A percentile compares a stretch with the other conserved stretches of the same genome.
phyloP scores from a whole-genome alignment of 129 eudicot species.

The Arctium minus region DNA sequence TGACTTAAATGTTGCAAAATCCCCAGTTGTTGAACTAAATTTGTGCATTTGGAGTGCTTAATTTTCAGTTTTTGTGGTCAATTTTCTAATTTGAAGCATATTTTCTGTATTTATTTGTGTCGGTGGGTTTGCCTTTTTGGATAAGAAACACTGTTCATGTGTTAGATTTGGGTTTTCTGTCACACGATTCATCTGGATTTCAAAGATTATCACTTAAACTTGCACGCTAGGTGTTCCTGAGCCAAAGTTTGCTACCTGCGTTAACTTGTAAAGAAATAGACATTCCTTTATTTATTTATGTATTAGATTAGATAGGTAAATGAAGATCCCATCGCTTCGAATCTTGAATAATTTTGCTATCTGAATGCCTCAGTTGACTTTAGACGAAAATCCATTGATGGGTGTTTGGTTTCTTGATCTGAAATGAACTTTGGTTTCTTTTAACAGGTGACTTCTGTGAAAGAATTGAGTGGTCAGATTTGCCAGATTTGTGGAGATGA shows the following conservation, averaged over 20 bases:
- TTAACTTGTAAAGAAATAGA: neutral
- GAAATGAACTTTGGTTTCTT: neutral
- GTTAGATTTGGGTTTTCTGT: constrained; percentile 20
- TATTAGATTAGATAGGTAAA: neutral
- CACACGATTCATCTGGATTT: constrained; percentile 16
- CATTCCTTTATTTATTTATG: neutral
- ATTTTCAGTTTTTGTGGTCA: neutral
- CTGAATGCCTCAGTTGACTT: constrained; percentile 23
- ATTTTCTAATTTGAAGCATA: neutral
- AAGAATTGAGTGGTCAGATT: constrained; percentile 80
- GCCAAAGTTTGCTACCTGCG: neutral
- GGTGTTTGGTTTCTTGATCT: constrained; percentile 30
- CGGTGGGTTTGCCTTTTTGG: constrained; percentile 29
- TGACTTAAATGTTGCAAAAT: constrained; percentile 6
- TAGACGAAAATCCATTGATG: neutral
- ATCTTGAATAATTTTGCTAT: constrained; percentile 1
- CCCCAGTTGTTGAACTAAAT: neutral
- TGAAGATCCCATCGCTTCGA: constrained; percentile 9
- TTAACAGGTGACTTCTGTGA: constrained; percentile 81
- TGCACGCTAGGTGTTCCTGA: neutral
- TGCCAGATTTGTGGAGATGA: constrained; percentile 98
- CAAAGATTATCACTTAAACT: neutral
- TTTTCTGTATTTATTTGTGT: constrained; percentile 16
- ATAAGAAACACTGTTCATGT: constrained; percentile 18
- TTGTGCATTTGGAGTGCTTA: neutral